Percentiles rank a stretch among this genome's conserved stretches.
phyloP scores from a whole-genome alignment of 2,329 filamentous ascomycete genomes.

The Ascochyta pisi region DNA sequence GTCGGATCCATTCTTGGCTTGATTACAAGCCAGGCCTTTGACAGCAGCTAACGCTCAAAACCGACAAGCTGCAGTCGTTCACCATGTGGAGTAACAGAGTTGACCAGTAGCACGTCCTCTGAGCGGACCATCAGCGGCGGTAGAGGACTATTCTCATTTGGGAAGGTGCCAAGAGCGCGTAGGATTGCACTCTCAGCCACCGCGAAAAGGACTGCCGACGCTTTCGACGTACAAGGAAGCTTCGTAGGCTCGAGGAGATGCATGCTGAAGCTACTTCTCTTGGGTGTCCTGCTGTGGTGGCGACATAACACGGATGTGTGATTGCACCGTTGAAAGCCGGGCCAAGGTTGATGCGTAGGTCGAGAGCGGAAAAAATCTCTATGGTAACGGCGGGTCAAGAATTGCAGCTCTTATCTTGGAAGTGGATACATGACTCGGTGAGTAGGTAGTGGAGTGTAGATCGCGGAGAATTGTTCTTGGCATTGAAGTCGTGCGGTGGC shows the following conservation, averaged over 20 bases:
- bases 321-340: neutral
- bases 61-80: conserved; percentile 13
- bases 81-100: conserved; percentile 8
- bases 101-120: conserved; percentile 12
- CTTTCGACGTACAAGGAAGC: conserved; percentile 9
- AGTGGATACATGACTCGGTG: conserved; percentile 5
- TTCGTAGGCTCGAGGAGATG: neutral
- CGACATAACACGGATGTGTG: neutral
- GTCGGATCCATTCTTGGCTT: conserved; percentile 25
- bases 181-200: conserved; percentile 14
- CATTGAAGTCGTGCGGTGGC: neutral
- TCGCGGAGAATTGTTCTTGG: conserved; percentile 8
- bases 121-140: conserved; percentile 5
- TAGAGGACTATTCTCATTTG: conserved; percentile 3
- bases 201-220: conserved; percentile 10
- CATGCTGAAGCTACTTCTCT: neutral
- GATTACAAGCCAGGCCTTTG: conserved; percentile 15
- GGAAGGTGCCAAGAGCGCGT: conserved; percentile 31
- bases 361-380: neutral
- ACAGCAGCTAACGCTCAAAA: conserved; percentile 21
- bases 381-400: neutral
- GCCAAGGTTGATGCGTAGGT: neutral
- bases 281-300: neutral
- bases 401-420: conserved; percentile 12
- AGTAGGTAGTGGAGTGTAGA: conserved; percentile 11